Conservation (phyloP, 352 stramenopile genomes). For the Pythium myriotylum region DNA sequence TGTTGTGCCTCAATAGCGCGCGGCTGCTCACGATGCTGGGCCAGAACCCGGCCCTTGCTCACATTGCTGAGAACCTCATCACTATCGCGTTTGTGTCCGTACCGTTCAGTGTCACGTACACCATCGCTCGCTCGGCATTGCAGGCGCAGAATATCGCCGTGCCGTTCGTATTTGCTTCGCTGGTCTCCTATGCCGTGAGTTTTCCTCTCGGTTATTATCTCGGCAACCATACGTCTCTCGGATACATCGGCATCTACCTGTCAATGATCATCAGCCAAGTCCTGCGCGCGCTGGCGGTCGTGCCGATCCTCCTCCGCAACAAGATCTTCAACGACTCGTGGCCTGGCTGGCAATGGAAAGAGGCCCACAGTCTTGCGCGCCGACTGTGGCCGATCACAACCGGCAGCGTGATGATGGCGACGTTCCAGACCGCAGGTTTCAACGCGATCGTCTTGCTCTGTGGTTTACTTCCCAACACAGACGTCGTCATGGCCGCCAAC, state of each 20-base stretch:
- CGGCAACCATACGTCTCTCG: conserved; percentile 42
- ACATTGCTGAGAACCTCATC: conserved; percentile 30
- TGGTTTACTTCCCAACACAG: conserved; percentile 53
- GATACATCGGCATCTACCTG: conserved; percentile 38
- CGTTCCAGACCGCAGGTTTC: conserved; percentile 48
- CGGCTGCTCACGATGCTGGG: conserved; percentile 30
- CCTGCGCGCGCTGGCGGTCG: conserved; percentile 35
- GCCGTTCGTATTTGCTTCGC: conserved; percentile 31
- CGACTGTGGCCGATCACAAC: conserved; percentile 24
- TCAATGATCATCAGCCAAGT: conserved; percentile 28
- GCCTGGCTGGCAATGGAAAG: conserved; percentile 28
- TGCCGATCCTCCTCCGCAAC: conserved; percentile 35
- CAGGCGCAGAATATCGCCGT: conserved; percentile 45
- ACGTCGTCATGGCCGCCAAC: conserved; percentile 52
- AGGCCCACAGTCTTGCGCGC: conserved; percentile 13
- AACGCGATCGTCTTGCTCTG: conserved; percentile 47
- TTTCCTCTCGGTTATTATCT: conserved; percentile 32
- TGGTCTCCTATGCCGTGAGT: conserved; percentile 26
- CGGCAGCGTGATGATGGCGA: conserved; percentile 51
- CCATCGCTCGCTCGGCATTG: conserved; percentile 36
- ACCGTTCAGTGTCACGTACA: conserved; percentile 35
- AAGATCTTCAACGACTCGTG: conserved; percentile 30
- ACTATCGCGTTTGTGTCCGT: conserved; percentile 18
- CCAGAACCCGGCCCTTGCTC: conserved; percentile 33
- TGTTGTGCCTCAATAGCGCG: conserved; percentile 23